Evolutionary conservation across 768 basidiomycete species (phyloP).

Genomic region (Candolleomyces aberdarensis): DNA sequence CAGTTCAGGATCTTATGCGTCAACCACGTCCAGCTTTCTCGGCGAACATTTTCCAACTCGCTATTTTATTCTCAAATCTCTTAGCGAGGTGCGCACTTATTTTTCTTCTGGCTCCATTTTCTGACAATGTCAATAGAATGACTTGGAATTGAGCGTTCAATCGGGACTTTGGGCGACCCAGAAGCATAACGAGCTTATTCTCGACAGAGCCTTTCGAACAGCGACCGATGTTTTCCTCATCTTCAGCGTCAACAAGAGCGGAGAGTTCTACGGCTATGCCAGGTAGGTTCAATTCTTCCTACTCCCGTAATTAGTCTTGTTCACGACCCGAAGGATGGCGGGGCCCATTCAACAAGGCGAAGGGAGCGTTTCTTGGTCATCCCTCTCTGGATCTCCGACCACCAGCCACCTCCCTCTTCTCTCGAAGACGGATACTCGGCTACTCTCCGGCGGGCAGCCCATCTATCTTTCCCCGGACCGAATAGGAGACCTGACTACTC

Average conservation of each 20-base stretch:
- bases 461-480: neutral
- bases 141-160: conserved; percentile 77
- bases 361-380: conserved; percentile 49
- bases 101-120: neutral
- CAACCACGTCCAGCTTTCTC: conserved; percentile 83
- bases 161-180: conserved; percentile 90
- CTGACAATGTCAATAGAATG: conserved; percentile 44
- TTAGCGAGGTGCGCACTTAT: conserved; percentile 59
- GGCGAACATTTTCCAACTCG: conserved; percentile 75
- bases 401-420: neutral
- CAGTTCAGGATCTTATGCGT: conserved; percentile 69
- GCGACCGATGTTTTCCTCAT: conserved; percentile 84
- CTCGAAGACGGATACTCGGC: neutral
- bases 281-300: conserved; percentile 40
- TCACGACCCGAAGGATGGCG: conserved; percentile 53
- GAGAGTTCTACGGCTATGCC: conserved; percentile 93
- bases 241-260: conserved; percentile 91
- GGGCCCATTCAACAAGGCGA: conserved; percentile 57
- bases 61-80: conserved; percentile 91
- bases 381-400: conserved; percentile 1
- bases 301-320: neutral
- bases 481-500: neutral
- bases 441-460: neutral
- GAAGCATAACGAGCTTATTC: conserved; percentile 83
- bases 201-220: conserved; percentile 93